Conservation (phyloP, 2,329 filamentous ascomycete genomes). For the Exserohilum rostratum region DNA sequence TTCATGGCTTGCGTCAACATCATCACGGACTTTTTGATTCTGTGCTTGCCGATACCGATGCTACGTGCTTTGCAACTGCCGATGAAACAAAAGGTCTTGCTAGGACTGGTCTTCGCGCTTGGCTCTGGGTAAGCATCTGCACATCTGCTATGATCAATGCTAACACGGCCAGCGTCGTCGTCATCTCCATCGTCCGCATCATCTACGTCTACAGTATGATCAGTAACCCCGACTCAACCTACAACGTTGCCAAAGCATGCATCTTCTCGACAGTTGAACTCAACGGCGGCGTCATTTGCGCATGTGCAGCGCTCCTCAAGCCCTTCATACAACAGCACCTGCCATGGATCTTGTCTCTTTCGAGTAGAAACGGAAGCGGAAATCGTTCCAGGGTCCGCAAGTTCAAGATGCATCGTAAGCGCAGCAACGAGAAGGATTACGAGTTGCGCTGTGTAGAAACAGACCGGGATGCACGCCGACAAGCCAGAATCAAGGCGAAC, state of each 20-base stretch:
- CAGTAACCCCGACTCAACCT: conserved; percentile 24
- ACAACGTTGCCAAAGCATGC: conserved; percentile 24
- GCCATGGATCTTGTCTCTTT: conserved; percentile 18
- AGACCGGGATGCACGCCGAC: neutral
- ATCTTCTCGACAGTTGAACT: conserved; percentile 27
- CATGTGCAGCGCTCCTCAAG: conserved; percentile 21
- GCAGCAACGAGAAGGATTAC: conserved; percentile 8
- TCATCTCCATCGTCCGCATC: conserved; percentile 28
- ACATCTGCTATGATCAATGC: neutral
- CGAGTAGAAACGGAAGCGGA: conserved; percentile 10
- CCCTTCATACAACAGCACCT: conserved; percentile 22
- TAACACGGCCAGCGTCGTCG: conserved; percentile 16
- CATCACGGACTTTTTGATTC: conserved; percentile 43
- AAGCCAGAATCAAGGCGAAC: neutral
- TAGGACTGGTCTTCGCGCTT: conserved; percentile 37
- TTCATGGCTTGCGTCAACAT: conserved; percentile 40
- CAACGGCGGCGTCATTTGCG: conserved; percentile 28
- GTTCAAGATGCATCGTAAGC: conserved; percentile 12
- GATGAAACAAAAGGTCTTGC: conserved; percentile 35
- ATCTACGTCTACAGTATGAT: conserved; percentile 26
- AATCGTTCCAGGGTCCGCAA: conserved; percentile 11
- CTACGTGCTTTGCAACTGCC: conserved; percentile 31
- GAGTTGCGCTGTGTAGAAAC: conserved; percentile 8
- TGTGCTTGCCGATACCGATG: conserved; percentile 35
- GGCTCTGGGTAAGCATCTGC: conserved; percentile 25